Percentiles rank a stretch among this genome's conserved stretches.
Evolutionary conservation across 768 basidiomycete genomes (phyloP).

Genomic region (Phaffia tasmanica): DNA sequence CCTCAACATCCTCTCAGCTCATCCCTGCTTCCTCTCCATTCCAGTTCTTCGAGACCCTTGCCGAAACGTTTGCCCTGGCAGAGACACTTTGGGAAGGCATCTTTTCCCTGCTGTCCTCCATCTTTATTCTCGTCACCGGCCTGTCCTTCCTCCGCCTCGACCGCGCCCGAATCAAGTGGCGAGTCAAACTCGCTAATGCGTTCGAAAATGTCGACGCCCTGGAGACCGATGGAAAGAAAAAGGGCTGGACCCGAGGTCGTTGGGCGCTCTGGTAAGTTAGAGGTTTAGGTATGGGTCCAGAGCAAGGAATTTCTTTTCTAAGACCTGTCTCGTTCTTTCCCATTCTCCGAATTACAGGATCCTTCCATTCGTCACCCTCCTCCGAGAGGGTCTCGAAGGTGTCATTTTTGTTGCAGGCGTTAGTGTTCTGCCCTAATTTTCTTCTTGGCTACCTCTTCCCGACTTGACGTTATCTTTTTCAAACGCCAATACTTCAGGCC

Average conservation of each 20-base stretch:
- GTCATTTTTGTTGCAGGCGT: conserved; percentile 24
- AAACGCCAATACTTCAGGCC: not conserved
- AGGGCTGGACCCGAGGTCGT: conserved; percentile 8
- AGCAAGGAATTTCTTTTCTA: too few relatives aligned
- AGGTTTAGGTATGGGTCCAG: not conserved
- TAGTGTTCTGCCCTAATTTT: not conserved
- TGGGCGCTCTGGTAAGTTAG: conserved; percentile 16
- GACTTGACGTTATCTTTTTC: not conserved
- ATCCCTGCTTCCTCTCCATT: not conserved
- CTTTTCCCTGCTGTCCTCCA: conserved; percentile 15
- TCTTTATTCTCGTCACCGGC: conserved; percentile 25
- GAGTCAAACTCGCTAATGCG: conserved; percentile 19
- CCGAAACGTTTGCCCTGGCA: conserved; percentile 6
- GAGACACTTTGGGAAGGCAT: conserved; percentile 25
- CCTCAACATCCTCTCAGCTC: not conserved
- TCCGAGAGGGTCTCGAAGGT: conserved; percentile 25
- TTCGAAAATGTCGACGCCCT: conserved; percentile 1
- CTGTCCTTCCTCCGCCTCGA: conserved; percentile 22
- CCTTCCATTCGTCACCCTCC: conserved; percentile 23
- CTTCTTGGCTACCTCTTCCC: too few relatives aligned
- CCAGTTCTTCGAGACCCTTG: conserved; percentile 22
- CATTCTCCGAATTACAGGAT: too few relatives aligned
- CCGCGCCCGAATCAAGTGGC: conserved; percentile 24
- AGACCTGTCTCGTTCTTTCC: too few relatives aligned
- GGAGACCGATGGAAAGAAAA: not conserved